phyloP scores from a whole-genome alignment of 805 yeast species.

The Saccharomyces mikatae region DNA sequence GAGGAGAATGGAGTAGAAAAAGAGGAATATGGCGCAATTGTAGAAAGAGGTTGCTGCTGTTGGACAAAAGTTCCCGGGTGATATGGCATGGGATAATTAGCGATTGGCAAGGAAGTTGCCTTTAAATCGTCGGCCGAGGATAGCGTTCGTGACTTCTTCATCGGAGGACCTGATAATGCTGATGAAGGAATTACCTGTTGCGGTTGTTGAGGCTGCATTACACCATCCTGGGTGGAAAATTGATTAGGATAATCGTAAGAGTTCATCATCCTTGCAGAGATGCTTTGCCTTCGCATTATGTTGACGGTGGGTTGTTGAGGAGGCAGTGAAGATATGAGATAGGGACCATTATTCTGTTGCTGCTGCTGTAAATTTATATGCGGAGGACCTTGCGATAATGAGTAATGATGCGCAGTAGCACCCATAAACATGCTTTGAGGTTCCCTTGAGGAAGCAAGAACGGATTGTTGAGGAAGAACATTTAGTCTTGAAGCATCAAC shows the following conservation, averaged over 20 bases:
- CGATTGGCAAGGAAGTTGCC: neutral
- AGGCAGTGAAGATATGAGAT: neutral
- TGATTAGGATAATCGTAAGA: neutral
- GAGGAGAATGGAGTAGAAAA: neutral
- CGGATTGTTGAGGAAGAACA: neutral
- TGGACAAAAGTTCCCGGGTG: neutral
- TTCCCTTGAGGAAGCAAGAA: neutral
- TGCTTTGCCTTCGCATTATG: neutral
- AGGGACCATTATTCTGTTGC: neutral
- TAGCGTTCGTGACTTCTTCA: neutral
- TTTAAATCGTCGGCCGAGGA: neutral
- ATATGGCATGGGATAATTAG: neutral
- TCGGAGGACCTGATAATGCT: neutral
- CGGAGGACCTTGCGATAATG: neutral
- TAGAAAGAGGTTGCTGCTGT: neutral
- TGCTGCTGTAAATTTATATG: neutral
- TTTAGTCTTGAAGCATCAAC: constrained; percentile 6
- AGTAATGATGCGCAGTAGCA: neutral
- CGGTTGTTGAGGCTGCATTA: neutral
- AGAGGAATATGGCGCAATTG: neutral
- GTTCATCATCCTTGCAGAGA: neutral
- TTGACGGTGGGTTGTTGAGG: neutral
- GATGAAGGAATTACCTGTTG: neutral
- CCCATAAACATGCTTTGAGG: neutral
- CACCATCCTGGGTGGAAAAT: neutral